phyloP scores from a whole-genome alignment of 176 grass and related monocot genomes.

The Juncus effusus region DNA sequence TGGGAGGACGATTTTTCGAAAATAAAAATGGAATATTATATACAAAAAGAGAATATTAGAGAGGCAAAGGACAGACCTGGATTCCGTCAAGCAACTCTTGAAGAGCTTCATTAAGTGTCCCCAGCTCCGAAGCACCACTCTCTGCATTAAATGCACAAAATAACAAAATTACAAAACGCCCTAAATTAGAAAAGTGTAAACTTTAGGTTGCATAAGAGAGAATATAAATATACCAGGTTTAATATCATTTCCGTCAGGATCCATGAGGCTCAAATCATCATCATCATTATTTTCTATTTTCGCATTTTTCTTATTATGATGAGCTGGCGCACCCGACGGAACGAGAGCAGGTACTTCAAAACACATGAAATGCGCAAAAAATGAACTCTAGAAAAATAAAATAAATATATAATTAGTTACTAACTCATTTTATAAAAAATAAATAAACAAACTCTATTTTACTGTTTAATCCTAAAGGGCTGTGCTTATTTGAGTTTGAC shows the following conservation, averaged over 20 bases:
- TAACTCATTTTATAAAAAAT: too few relatives aligned
- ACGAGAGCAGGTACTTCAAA: conserved; percentile 60
- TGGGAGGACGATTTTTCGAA: background rate
- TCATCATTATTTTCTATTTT: conserved; percentile 45
- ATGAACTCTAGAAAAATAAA: conserved; percentile 74
- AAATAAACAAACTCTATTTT: too few relatives aligned
- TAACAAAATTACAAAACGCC: background rate
- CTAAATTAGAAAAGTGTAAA: background rate
- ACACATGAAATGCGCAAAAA: conserved; percentile 99
- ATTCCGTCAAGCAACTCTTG: conserved; percentile 99
- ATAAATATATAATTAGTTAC: background rate
- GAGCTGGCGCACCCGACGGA: conserved; percentile 21
- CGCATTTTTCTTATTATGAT: conserved; percentile 19
- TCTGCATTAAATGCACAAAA: conserved; percentile 41
- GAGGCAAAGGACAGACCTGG: conserved; percentile 45
- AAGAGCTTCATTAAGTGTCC: conserved; percentile 90
- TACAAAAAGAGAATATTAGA: background rate
- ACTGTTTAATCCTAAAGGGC: too few relatives aligned
- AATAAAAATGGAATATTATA: too few relatives aligned
- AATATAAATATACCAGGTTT: conserved; percentile 50
- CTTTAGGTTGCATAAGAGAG: background rate
- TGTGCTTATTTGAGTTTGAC: conserved; percentile 1
- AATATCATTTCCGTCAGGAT: conserved; percentile 84
- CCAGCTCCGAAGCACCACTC: conserved; percentile 57
- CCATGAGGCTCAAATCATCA: conserved; percentile 76